Base-by-base conservation (phyloP, 495 filamentous ascomycete species). In the Oidiodendron maius region DNA sequence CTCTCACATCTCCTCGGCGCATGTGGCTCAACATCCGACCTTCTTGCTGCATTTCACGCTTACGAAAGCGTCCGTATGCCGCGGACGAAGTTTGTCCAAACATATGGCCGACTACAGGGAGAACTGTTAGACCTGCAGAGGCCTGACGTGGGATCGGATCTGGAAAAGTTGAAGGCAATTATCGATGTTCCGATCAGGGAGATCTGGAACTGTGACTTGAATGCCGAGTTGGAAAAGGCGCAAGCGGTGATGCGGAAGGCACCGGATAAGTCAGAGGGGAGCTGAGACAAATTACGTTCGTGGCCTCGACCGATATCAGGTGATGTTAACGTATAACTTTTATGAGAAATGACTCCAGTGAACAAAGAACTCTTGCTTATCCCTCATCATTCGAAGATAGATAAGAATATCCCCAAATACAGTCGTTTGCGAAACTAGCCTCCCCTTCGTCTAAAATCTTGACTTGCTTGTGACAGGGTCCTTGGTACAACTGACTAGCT, bases 31-130 rank as follows among this genome's bases (percentile, higher is more conserved):
- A 47, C 45, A 2, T 46, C 51, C 44, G 68, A 74, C 25, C 51
- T 81, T 0, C 62, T 65, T 22, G 67, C 61, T n/a, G 83, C 71
- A 0, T 85, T 89, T 40, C 57, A 64, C 18, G 78, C 75, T 3
- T 89, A 81, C 52, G 83, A 89, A 57, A 63, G 63, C 3, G 64
- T 78, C 10, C 68, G 84, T 3, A 61, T 79, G 4, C 75, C 77
- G 1, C 50, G 69, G 40, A 68, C 63, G 16, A 65, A 68, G 48
- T 66, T 64, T 46, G 41, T 72, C 6, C 69, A 72, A 1, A 52
- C 56, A 9, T 72, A 66, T 30, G 72, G 71, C 45, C 53, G 61
- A 20, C 57, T 67, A 17, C 67, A 64, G 1, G 68, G 63, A 1
- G 56, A 56, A 40, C 34, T 69, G 15, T 71, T 71, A 16, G 70